These are phyloP conservation scores for Apiotrichum gracile DNA, from an alignment of 1,284 basidiomycete species.

Conservation along the genomic window DNA sequence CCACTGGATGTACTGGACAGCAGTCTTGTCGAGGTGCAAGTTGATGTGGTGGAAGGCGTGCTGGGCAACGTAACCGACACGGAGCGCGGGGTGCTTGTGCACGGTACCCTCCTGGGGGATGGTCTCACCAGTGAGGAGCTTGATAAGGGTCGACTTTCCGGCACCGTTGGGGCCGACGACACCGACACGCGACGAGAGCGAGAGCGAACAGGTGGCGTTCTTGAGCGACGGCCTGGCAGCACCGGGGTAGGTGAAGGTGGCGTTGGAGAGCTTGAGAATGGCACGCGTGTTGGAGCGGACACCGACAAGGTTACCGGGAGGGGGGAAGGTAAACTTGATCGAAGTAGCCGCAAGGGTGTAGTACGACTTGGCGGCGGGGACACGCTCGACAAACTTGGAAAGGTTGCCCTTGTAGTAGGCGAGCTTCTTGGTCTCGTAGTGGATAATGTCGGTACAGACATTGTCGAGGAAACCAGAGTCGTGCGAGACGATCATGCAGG, in stretches of 20 bases:
- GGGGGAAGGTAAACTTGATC: conserved; percentile 94
- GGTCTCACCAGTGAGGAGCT: conserved; percentile 93
- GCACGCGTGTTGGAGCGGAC: conserved; percentile 94
- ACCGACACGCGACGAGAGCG: conserved; percentile 86
- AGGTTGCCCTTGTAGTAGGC: conserved; percentile 94
- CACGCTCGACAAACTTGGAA: conserved; percentile 80
- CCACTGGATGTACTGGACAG: conserved; percentile 96
- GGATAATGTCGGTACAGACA: conserved; percentile 93
- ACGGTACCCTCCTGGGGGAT: conserved; percentile 87
- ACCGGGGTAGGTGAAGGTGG: conserved; percentile 94
- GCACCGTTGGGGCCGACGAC: conserved; percentile 96
- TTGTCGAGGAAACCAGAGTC: conserved; percentile 97
- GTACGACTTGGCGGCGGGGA: conserved; percentile 94
- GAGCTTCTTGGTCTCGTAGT: conserved; percentile 96
- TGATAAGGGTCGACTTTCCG: conserved; percentile 74
- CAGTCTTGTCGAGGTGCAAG: conserved; percentile 88
- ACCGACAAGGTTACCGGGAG: conserved; percentile 94
- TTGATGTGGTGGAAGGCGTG: conserved; percentile 97
- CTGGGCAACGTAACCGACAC: conserved; percentile 96
- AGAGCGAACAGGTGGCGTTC: conserved; percentile 87
- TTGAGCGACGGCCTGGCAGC: conserved; percentile 72
- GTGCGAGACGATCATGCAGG: conserved; percentile 93
- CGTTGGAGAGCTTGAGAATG: conserved; percentile 87
- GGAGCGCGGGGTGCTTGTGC: conserved; percentile 91
- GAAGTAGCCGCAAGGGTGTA: conserved; percentile 93